A percentile compares a stretch with the other conserved stretches of the same genome.
Evolutionary conservation across 768 basidiomycete species (phyloP).

Genomic region (Leucogyrophana mollusca): DNA sequence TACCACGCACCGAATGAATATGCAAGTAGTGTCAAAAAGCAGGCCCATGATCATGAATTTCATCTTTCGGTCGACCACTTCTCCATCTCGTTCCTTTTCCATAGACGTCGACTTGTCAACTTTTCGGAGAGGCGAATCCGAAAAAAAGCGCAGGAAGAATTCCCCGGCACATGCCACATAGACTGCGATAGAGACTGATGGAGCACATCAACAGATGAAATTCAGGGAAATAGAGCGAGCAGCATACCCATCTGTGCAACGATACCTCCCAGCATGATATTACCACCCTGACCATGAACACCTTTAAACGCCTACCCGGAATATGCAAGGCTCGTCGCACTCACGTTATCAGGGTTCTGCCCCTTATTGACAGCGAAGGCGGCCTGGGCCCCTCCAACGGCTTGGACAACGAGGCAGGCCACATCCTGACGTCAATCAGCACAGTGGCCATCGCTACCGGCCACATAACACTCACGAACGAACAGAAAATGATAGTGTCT

Average conservation of each 20-base stretch:
- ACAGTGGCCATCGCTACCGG: background rate
- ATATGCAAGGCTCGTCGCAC: constrained; percentile 1
- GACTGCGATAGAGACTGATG: constrained; percentile 39
- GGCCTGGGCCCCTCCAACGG: constrained; percentile 44
- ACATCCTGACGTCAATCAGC: constrained; percentile 26
- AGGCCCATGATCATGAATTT: constrained; percentile 36
- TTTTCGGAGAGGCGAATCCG: constrained; percentile 32
- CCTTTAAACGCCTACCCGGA: background rate
- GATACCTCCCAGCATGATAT: constrained; percentile 66
- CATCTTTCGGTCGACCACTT: constrained; percentile 16
- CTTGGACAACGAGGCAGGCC: constrained; percentile 38
- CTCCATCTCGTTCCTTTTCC: constrained; percentile 2
- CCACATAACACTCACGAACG: constrained; percentile 8
- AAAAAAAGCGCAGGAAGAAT: constrained; percentile 42
- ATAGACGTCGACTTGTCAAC: background rate
- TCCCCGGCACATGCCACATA: constrained; percentile 43
- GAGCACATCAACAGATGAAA: background rate
- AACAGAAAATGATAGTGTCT: constrained; percentile 12
- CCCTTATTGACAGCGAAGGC: constrained; percentile 29
- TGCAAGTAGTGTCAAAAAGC: constrained; percentile 36
- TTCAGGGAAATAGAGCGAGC: constrained; percentile 12
- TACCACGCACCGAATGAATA: constrained; percentile 44
- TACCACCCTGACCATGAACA: constrained; percentile 35
- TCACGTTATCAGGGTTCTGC: constrained; percentile 15
- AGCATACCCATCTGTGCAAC: constrained; percentile 50